Percentiles rank a stretch among this genome's conserved stretches.
Conservation (phyloP, 1,284 basidiomycete genomes). For the Tylopilus sp. region DNA sequence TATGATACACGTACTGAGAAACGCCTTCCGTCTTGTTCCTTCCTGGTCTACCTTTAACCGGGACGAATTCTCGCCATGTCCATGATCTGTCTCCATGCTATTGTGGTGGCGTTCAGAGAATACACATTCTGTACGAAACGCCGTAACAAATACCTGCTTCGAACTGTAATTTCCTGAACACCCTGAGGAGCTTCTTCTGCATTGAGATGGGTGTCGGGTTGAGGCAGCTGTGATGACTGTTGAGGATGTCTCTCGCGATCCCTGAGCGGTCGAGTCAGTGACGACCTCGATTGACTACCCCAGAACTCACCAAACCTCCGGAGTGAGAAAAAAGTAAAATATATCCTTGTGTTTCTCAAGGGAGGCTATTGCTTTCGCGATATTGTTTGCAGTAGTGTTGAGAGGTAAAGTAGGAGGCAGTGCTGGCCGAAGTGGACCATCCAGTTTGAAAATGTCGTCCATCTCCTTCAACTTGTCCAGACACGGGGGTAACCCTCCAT, state of each 20-base stretch:
- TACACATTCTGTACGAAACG: background rate
- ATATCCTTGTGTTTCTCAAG: background rate
- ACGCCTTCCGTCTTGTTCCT: background rate
- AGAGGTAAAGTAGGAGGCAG: background rate
- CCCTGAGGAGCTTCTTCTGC: too few relatives aligned
- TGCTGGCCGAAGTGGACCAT: background rate
- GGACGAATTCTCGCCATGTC: too few relatives aligned
- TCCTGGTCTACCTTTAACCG: background rate
- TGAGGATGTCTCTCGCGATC: background rate
- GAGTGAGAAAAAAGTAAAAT: background rate
- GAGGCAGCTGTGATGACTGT: background rate
- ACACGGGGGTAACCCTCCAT: background rate
- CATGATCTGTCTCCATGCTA: background rate
- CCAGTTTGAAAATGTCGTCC: background rate
- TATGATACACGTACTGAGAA: background rate
- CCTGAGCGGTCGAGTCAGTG: background rate
- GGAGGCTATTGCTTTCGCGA: background rate
- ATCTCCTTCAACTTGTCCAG: conserved; percentile 1
- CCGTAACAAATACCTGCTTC: background rate
- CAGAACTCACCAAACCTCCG: background rate
- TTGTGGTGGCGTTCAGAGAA: background rate
- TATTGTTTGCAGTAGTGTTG: background rate
- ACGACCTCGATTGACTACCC: background rate
- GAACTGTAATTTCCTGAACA: background rate
- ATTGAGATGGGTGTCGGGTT: too few relatives aligned